Evolutionary conservation across 2,329 filamentous ascomycete species (phyloP).

Genomic region (Phyllosticta capitalensis): DNA sequence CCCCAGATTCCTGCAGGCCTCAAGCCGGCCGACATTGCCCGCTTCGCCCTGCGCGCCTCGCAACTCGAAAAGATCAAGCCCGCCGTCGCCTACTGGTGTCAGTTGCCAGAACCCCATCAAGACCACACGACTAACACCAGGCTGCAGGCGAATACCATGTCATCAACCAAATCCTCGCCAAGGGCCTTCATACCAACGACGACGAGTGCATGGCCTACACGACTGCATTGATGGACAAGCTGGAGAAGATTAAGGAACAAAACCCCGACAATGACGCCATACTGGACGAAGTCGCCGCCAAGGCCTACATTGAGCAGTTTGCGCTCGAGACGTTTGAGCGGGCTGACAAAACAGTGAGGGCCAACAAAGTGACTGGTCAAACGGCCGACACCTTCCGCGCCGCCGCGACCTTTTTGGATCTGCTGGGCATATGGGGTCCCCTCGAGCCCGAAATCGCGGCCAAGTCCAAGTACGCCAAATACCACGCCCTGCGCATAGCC

Average conservation of each 20-base stretch:
- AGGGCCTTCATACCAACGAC: conserved; percentile 67
- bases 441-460: conserved; percentile 65
- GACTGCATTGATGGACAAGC: conserved; percentile 75
- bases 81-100: conserved; percentile 92
- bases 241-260: conserved; percentile 70
- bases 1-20: conserved; percentile 60
- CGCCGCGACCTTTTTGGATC: conserved; percentile 82
- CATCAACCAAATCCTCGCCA: conserved; percentile 80
- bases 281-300: conserved; percentile 72
- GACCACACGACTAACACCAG: conserved; percentile 14
- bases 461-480: conserved; percentile 95
- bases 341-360: conserved; percentile 71
- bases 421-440: conserved; percentile 73
- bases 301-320: conserved; percentile 92
- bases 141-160: conserved; percentile 75
- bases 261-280: conserved; percentile 74
- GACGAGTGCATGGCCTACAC: conserved; percentile 75
- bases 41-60: conserved; percentile 71
- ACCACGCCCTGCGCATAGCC: conserved; percentile 81
- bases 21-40: conserved; percentile 70
- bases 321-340: conserved; percentile 78
- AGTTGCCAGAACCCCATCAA: conserved; percentile 26
- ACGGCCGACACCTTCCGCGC: conserved; percentile 92
- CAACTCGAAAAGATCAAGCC: conserved; percentile 80
- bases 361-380: conserved; percentile 78